Evolutionary conservation across 2,329 filamentous ascomycete genomes (phyloP).

Genomic region (Lachnellula hyalina): DNA sequence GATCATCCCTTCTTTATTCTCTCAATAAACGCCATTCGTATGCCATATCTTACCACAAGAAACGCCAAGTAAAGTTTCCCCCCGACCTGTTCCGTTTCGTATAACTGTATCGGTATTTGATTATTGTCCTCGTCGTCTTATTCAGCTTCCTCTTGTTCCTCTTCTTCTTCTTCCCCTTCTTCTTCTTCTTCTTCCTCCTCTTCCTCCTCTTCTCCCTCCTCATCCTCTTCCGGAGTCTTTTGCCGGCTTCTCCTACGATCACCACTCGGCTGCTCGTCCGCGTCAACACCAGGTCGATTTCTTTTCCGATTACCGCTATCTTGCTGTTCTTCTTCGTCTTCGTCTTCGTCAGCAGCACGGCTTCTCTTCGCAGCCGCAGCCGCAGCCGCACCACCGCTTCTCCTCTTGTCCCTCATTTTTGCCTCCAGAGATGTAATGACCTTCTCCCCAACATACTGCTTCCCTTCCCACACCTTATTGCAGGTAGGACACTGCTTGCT

Average conservation of each 20-base stretch:
- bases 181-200: not conserved
- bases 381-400: conserved; percentile 15
- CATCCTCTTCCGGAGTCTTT: conserved; percentile 2
- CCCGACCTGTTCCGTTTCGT: not conserved
- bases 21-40: not conserved
- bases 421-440: conserved; percentile 30
- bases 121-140: conserved; percentile 5
- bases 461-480: conserved; percentile 42
- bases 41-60: not conserved
- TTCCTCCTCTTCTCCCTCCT: conserved; percentile 1
- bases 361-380: conserved; percentile 6
- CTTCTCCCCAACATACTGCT: conserved; percentile 31
- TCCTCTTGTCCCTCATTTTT: conserved; percentile 28
- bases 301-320: not conserved
- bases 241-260: not conserved
- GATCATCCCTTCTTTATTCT: too few relatives aligned
- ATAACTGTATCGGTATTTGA: not conserved
- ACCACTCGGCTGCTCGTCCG: conserved; percentile 3
- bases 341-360: conserved; percentile 12
- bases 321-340: conserved; percentile 8
- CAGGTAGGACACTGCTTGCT: conserved; percentile 62
- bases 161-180: not conserved
- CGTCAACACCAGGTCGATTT: not conserved
- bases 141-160: conserved; percentile 11
- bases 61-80: not conserved